Conservation (phyloP, 1,284 basidiomycete species). For the Moesziomyces sp. region DNA sequence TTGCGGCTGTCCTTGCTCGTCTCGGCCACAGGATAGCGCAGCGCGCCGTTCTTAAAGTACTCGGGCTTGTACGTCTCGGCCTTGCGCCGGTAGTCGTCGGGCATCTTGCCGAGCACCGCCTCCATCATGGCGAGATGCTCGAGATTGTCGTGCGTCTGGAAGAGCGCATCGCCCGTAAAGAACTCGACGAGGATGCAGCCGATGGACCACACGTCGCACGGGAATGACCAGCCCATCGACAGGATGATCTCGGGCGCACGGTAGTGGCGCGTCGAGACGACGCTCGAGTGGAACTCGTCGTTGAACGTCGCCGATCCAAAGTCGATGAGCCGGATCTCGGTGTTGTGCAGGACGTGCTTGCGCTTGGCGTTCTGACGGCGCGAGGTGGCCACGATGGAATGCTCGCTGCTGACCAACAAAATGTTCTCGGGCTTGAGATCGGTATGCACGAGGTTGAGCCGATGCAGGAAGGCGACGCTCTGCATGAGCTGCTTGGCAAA, state of each 20-base stretch:
- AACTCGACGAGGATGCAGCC: conserved; percentile 99
- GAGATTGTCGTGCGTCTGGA: conserved; percentile 98
- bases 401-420: conserved; percentile 87
- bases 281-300: conserved; percentile 96
- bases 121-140: conserved; percentile 99
- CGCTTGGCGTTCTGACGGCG: conserved; percentile 57
- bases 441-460: conserved; percentile 91
- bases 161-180: conserved; percentile 94
- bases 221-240: conserved; percentile 94
- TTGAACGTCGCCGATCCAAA: conserved; percentile 99
- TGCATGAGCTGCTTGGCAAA: conserved; percentile 92
- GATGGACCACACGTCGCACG: conserved; percentile 97
- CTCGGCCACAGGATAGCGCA: conserved; percentile 91
- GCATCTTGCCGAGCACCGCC: conserved; percentile 96
- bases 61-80: conserved; percentile 79
- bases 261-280: conserved; percentile 97
- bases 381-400: conserved; percentile 67
- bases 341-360: conserved; percentile 77
- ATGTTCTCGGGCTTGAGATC: conserved; percentile 92
- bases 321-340: conserved; percentile 96
- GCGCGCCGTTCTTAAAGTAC: conserved; percentile 85
- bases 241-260: conserved; percentile 99
- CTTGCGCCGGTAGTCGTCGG: conserved; percentile 76
- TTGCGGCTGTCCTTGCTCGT: conserved; percentile 89
- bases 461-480: conserved; percentile 94